Evolutionary conservation across 129 eudicot genomes (phyloP), one percentile per base, ranked within the genome.

Genomic region (Logfia minima): DNA sequence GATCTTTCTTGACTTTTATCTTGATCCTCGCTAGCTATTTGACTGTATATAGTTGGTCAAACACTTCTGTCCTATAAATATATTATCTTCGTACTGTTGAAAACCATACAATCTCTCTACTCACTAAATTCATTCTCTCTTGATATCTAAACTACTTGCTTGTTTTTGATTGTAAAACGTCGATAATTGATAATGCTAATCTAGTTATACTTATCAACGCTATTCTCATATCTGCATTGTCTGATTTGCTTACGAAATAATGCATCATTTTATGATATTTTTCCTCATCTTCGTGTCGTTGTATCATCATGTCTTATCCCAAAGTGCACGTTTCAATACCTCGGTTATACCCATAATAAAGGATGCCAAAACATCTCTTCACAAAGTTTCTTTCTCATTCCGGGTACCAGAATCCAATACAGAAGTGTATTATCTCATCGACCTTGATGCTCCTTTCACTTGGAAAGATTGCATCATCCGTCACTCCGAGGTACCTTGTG

Each of bases 371-470:
- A 63, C 83, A 18, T 82, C 83, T 35, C 83, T 82, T 32, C 82
- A 63, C 68, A 82, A 24, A 48, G 28, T 78, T 10, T 1, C 29
- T 3, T 34, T 76, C 41, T 13, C 56, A 16, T 43, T 41, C 21
- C 8, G 1, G 37, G 21, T 8, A 14, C 74, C 76, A 75, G n/a
- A 41, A 63, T 67, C 31, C 23, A 56, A 58, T 2, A 7, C 23
- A 5, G 75, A 65, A 11, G 63, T 68, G 4, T 70, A 62, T 26
- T 69, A 35, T 24, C 86, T 87, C 35, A 79, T 87, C 11, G 88
- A 87, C 74, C 81, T 87, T 32, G 80, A 69, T 35, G 79, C 88
- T 16, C 83, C 86, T 0, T 81, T 78, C 70, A 67, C 78, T 4
- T 87, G 88, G 91, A 45, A 34, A 60, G 22, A 32, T 16, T 87